A percentile compares a stretch with the other conserved stretches of the same genome.
Evolutionary conservation across 2,329 filamentous ascomycete species (phyloP).

Genomic region (Monascus ruber): DNA sequence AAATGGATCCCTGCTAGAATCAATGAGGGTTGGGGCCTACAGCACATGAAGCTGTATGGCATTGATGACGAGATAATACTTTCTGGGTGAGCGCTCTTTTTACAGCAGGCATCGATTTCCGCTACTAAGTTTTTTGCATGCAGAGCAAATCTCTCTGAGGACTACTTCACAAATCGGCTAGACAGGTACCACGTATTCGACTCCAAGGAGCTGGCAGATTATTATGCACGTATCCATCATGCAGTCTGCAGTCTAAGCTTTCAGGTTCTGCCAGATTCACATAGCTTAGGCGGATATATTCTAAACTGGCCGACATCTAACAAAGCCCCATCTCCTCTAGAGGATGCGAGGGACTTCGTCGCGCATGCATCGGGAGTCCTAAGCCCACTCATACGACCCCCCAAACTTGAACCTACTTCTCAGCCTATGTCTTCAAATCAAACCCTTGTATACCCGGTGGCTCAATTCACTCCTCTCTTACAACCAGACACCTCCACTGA

Average conservation of each 20-base stretch:
- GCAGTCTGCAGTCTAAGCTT: conserved; percentile 75
- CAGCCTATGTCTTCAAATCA: conserved; percentile 35
- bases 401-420: conserved; percentile 19
- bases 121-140: background rate
- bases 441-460: conserved; percentile 73
- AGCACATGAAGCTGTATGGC: conserved; percentile 98
- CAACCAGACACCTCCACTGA: conserved; percentile 75
- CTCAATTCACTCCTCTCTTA: conserved; percentile 79
- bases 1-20: conserved; percentile 74
- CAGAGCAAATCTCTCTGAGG: conserved; percentile 74
- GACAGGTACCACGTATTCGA: conserved; percentile 90
- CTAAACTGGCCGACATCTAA: conserved; percentile 66
- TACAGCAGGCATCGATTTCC: background rate
- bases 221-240: conserved; percentile 67
- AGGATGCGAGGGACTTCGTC: conserved; percentile 59
- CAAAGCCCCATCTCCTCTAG: conserved; percentile 61
- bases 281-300: conserved; percentile 37
- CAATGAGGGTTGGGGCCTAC: conserved; percentile 95
- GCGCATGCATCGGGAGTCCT: conserved; percentile 56
- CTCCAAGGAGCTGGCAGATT: conserved; percentile 65
- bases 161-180: conserved; percentile 94
- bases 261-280: conserved; percentile 50
- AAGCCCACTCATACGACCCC: conserved; percentile 51
- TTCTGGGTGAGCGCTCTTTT: conserved; percentile 52
- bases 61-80: conserved; percentile 92